phyloP scores from a whole-genome alignment of 2,329 filamentous ascomycete species.

The Colletotrichum somersetense region DNA sequence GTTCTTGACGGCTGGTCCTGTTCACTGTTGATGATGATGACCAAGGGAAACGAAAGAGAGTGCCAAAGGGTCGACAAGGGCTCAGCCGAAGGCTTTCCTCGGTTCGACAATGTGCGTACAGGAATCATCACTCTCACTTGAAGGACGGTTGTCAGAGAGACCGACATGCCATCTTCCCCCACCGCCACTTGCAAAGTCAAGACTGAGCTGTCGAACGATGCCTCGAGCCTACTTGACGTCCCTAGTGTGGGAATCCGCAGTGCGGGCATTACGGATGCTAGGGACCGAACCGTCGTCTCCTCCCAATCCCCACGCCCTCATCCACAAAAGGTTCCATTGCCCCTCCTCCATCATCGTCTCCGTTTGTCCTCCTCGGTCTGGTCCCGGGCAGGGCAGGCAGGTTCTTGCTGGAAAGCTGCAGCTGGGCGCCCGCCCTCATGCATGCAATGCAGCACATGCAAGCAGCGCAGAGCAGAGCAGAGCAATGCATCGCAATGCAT shows the following conservation, averaged over 20 bases:
- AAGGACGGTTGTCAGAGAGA: conserved; percentile 25
- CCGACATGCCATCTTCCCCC: conserved; percentile 17
- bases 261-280: conserved; percentile 34
- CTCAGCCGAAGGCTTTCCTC: not conserved
- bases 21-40: not conserved
- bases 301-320: conserved; percentile 13
- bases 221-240: conserved; percentile 1
- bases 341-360: conserved; percentile 8
- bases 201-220: conserved; percentile 24
- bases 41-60: not conserved
- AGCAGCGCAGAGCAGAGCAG: conserved; percentile 32
- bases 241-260: conserved; percentile 10
- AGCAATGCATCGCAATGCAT: too few relatives aligned
- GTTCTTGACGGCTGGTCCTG: not conserved
- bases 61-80: not conserved
- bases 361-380: conserved; percentile 10
- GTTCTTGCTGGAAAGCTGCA: conserved; percentile 16
- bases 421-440: conserved; percentile 27
- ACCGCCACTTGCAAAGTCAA: conserved; percentile 30
- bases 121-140: not conserved
- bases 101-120: not conserved
- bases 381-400: conserved; percentile 3
- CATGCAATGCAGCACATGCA: conserved; percentile 40
- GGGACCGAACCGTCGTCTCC: conserved; percentile 38
- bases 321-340: conserved; percentile 17